Evolutionary conservation across 768 basidiomycete genomes (phyloP), one percentile per base, ranked within the genome.

Genomic region (Agrocybe pediades): DNA sequence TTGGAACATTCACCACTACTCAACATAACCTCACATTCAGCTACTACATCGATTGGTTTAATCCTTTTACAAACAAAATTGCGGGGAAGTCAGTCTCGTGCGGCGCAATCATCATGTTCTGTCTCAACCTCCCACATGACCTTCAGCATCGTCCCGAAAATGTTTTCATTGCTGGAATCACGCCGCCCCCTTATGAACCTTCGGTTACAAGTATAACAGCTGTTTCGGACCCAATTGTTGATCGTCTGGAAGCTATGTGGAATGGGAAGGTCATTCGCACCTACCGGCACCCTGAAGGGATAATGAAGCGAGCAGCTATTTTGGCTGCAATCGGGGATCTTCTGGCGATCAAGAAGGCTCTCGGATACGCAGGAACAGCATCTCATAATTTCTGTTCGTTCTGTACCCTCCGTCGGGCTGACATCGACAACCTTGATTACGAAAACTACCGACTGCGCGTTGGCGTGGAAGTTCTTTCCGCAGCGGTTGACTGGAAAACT

Each of bases 41-140:
- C 6, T 23, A 71, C 7, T 73, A 66, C 54, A 56, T 71, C 48
- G 69, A 74, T 50, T 73, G 71, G 71, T 73, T 71, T 48, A 74
- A 74, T 36, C 33, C 33, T 4, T 36, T 36, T 13, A 36, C 33
- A 4, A 36, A 36, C 33, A 71, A 72, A 51, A 68, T 64, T 55
- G 66, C 68, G 46, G 68, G 68, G 54, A 61, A 36, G 47, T 8
- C 54, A 6, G 53, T 59, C 20, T 69, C 67, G 4, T 68, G 63
- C 58, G 65, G 64, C 46, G 62, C 65, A 21, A 66, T 69, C 46
- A 42, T 65, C 21, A 50, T 71, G 1, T 69, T 64, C 20, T 75
- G 73, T 54, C 41, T 71, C 30, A 75, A 75, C 48, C 60, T 75
- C 1, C 74, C 73, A 3, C 46, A 46, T 2, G 36, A 65, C 7